Evolutionary conservation across 805 yeast species (phyloP).

Genomic region (Wickerhamomyces subpelliculosus): DNA sequence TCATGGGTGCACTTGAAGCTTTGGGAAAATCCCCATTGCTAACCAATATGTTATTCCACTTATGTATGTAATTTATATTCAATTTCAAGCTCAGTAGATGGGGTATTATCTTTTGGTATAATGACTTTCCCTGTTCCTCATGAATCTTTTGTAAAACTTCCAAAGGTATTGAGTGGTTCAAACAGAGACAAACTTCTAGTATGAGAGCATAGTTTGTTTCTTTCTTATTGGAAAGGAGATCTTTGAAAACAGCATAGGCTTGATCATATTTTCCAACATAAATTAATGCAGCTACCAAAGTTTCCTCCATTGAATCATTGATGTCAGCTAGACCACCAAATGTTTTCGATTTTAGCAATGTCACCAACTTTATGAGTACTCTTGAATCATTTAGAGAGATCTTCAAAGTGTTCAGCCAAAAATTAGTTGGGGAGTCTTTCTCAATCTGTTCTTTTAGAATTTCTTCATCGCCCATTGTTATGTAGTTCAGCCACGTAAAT

Average conservation of each 20-base stretch:
- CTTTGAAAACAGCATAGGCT: constrained; percentile 6
- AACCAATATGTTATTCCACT: constrained; percentile 12
- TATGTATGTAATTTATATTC: constrained; percentile 3
- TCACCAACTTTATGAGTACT: too few species aligned
- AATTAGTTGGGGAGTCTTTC: too few species aligned
- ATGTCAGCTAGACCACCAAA: too few species aligned
- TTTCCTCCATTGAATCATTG: constrained; percentile 2
- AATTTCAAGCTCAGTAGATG: constrained; percentile 6
- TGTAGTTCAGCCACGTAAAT: constrained; percentile 10
- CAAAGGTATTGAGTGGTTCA: constrained; percentile 3
- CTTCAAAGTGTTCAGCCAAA: too few species aligned
- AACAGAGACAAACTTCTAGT: constrained; percentile 6
- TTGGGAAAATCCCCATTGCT: constrained; percentile 12
- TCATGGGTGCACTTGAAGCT: constrained; percentile 8
- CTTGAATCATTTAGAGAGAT: too few species aligned
- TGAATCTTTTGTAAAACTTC: constrained; percentile 7
- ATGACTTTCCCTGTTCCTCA: neutral
- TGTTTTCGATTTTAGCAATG: too few species aligned
- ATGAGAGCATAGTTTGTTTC: constrained; percentile 11
- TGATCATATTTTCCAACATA: constrained; percentile 10
- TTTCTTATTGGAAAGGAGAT: neutral
- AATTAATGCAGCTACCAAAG: constrained; percentile 7
- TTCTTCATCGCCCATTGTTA: constrained; percentile 7
- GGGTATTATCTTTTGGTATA: constrained; percentile 6
- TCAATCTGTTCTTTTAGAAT: neutral